Base-by-base conservation (phyloP, 257 asterid species). In the Forsythia viridissima region DNA sequence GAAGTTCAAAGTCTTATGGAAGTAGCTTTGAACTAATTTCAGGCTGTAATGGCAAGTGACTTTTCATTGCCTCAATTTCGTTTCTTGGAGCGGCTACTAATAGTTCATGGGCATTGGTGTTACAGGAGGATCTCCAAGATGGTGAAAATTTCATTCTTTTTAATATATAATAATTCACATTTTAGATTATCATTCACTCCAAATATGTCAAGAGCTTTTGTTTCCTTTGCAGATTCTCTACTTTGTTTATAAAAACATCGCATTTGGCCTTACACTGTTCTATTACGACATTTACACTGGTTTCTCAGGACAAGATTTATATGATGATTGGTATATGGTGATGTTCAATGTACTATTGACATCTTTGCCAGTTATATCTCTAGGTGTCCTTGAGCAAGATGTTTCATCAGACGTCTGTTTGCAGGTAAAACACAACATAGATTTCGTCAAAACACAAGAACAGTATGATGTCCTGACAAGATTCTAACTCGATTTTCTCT, bases 11-110 rank as follows among this genome's bases (percentile, higher is more conserved):
- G 37, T 61, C 37, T 24, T 21, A 20, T 6, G 3, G n/a, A 63
- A 30, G 39, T 63, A 24, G 18, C 70, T 63, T 9, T 48, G n/a
- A 38, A 65, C 42, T 21, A 20, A 38, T 38, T 61, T 79, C 89
- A 91, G 86, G 96, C 96, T 18, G 96, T 89, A 0, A 91, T 91
- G 96, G 96, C 96, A 12, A 89, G 93, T 61, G 96, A 91, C 63
- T 91, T 91, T 71, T 86, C 96, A 0, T 78, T 91, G 82, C 90
- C 92, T 46, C 91, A 89, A 36, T 91, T 91, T 73, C 86, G 88
- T 15, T 89, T 87, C 80, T 63, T 91, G 93, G 96, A 89, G 80
- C 74, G 90, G 21, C 63, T 91, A 76, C 80, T 91, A 3, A 81
- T 91, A 68, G 90, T 89, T 65, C 96, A 91, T 42, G 93, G 93